phyloP scores from a whole-genome alignment of 2,329 filamentous ascomycete genomes.

The Pseudogymnoascus sp. region DNA sequence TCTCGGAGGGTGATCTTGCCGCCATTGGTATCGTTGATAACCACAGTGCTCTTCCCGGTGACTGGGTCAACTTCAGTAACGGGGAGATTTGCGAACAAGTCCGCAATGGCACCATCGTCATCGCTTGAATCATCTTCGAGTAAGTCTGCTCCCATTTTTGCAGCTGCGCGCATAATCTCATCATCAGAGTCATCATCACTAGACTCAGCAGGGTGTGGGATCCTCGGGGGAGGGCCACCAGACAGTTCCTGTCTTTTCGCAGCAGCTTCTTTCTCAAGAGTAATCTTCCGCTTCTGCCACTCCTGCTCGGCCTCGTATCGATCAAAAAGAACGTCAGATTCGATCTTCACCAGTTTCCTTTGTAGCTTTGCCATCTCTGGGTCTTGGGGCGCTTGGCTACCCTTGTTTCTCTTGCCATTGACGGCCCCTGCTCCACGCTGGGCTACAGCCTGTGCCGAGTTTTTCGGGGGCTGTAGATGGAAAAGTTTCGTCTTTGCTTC shows the following conservation, averaged over 20 bases:
- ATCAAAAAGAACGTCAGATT: constrained; percentile 73
- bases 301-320: constrained; percentile 55
- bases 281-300: constrained; percentile 56
- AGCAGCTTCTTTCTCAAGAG: constrained; percentile 57
- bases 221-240: constrained; percentile 23
- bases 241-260: constrained; percentile 38
- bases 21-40: constrained; percentile 47
- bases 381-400: constrained; percentile 20
- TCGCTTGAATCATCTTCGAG: constrained; percentile 47
- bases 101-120: constrained; percentile 48
- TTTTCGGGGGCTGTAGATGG: constrained; percentile 47
- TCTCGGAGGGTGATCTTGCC: constrained; percentile 62
- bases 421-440: constrained; percentile 17
- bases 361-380: constrained; percentile 57
- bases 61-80: constrained; percentile 52
- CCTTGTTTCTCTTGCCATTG: constrained; percentile 14
- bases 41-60: constrained; percentile 53
- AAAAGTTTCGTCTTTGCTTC: constrained; percentile 66
- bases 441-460: constrained; percentile 35
- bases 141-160: constrained; percentile 53
- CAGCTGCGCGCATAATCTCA: constrained; percentile 48
- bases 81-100: constrained; percentile 56
- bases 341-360: constrained; percentile 69
- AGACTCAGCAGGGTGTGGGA: constrained; percentile 14
- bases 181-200: constrained; percentile 38